These are phyloP conservation scores for Euphorbia peplus DNA, from an alignment of 345 rosid genomes.

Conservation along the genomic window DNA sequence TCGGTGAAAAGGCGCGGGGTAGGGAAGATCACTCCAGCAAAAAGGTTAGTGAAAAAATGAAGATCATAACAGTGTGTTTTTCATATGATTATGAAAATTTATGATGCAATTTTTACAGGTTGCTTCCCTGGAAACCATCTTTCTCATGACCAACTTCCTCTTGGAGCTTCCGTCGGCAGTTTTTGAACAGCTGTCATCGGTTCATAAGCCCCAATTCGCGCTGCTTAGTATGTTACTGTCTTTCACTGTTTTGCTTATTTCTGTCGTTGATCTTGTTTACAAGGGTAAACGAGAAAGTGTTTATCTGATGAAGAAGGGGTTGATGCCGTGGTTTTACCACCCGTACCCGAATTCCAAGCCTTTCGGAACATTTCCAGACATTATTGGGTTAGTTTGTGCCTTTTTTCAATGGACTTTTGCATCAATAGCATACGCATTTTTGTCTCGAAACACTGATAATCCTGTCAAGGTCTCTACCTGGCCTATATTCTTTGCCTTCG, in stretches of 20 bases:
- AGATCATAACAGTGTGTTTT: too few relatives aligned
- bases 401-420: conserved; percentile 4
- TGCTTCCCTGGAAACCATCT: conserved; percentile 9
- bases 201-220: conserved; percentile 4
- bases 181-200: conserved; percentile 17
- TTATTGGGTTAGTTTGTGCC: background rate
- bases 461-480: background rate
- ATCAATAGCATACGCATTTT: background rate
- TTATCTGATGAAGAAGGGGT: background rate
- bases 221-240: conserved; percentile 19
- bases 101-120: background rate
- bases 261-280: conserved; percentile 15
- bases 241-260: background rate
- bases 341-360: conserved; percentile 8
- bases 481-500: conserved; percentile 5
- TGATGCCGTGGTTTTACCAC: too few relatives aligned
- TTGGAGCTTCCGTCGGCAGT: conserved; percentile 14
- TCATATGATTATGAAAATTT: too few relatives aligned
- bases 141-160: conserved; percentile 5
- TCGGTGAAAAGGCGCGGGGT: too few relatives aligned
- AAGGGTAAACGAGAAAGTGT: background rate
- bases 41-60: too few relatives aligned
- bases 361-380: conserved; percentile 6
- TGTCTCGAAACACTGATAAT: background rate
- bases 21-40: too few relatives aligned